phyloP scores from a whole-genome alignment of 208 protist genomes.

The Leptomonas pyrrhocoris region DNA sequence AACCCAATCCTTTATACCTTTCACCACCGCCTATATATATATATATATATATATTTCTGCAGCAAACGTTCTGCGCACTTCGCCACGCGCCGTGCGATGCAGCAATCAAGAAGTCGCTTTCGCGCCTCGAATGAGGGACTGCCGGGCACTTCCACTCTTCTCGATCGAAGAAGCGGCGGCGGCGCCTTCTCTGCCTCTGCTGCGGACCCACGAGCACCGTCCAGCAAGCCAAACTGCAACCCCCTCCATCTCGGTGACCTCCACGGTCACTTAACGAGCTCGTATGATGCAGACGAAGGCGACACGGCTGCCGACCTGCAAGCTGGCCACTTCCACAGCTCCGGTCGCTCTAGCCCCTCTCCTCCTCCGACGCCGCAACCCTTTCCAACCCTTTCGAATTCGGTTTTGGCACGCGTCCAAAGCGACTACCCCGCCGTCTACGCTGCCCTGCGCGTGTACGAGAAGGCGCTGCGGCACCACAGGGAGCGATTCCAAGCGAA shows the following conservation, averaged over 20 bases:
- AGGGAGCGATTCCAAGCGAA: conserved; percentile 59
- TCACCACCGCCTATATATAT: too few relatives aligned
- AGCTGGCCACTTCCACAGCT: too few relatives aligned
- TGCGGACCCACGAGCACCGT: not conserved
- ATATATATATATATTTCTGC: not conserved
- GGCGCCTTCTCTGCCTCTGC: not conserved
- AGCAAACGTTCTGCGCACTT: not conserved
- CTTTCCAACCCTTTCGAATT: not conserved
- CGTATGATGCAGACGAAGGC: not conserved
- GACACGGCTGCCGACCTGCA: not conserved
- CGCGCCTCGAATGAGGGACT: not conserved
- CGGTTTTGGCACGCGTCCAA: conserved; percentile 19
- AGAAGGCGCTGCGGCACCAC: conserved; percentile 50
- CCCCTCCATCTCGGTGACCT: not conserved
- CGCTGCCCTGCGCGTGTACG: conserved; percentile 31
- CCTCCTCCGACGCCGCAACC: not conserved
- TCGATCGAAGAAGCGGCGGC: not conserved
- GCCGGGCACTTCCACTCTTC: not conserved
- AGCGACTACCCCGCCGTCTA: conserved; percentile 33
- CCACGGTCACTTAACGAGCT: not conserved
- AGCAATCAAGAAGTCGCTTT: not conserved
- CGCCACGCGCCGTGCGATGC: not conserved
- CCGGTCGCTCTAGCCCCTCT: too few relatives aligned
- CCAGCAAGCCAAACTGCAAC: not conserved
- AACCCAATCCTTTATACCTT: too few relatives aligned